A percentile compares a stretch with the other conserved stretches of the same genome.
phyloP scores from a whole-genome alignment of 768 basidiomycete genomes.

The Dentipellis fragilis region DNA sequence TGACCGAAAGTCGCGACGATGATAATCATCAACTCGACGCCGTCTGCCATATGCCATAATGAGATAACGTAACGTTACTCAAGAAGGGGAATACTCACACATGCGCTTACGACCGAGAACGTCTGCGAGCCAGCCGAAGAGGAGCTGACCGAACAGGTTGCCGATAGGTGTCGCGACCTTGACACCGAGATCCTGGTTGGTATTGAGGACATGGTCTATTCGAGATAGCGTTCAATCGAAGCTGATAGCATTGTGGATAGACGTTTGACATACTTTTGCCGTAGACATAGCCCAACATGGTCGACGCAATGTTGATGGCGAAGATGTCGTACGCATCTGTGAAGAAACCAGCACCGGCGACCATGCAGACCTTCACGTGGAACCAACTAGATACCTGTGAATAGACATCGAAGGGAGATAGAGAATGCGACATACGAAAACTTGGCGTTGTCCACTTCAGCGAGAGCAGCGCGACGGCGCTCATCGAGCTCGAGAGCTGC shows the following conservation, averaged over 20 bases:
- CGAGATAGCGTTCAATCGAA: not conserved
- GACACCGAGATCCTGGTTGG: constrained; percentile 38
- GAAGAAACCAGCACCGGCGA: constrained; percentile 82
- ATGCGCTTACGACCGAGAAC: constrained; percentile 38
- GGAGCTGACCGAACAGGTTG: constrained; percentile 29
- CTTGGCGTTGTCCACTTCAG: constrained; percentile 78
- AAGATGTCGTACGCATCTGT: constrained; percentile 89
- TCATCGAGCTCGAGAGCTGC: constrained; percentile 38
- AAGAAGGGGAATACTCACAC: constrained; percentile 37
- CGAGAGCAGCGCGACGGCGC: constrained; percentile 69
- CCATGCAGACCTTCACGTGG: constrained; percentile 35
- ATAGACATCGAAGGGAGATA: not conserved
- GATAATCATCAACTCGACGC: constrained; percentile 72
- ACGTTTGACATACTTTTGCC: constrained; percentile 23
- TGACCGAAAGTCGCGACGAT: constrained; percentile 74
- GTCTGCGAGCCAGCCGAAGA: constrained; percentile 38
- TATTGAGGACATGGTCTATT: constrained; percentile 19
- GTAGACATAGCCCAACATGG: constrained; percentile 81
- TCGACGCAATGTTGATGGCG: constrained; percentile 77
- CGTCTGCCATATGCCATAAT: constrained; percentile 29
- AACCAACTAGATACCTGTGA: constrained; percentile 26
- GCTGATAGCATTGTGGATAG: not conserved
- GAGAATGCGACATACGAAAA: constrained; percentile 52
- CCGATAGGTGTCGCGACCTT: constrained; percentile 34
- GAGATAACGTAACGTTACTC: no score